Percentiles rank a stretch among this genome's conserved stretches.
These are phyloP conservation scores for Crithidia sp. DNA, from an alignment of 208 protist species.

Conservation along the genomic window DNA sequence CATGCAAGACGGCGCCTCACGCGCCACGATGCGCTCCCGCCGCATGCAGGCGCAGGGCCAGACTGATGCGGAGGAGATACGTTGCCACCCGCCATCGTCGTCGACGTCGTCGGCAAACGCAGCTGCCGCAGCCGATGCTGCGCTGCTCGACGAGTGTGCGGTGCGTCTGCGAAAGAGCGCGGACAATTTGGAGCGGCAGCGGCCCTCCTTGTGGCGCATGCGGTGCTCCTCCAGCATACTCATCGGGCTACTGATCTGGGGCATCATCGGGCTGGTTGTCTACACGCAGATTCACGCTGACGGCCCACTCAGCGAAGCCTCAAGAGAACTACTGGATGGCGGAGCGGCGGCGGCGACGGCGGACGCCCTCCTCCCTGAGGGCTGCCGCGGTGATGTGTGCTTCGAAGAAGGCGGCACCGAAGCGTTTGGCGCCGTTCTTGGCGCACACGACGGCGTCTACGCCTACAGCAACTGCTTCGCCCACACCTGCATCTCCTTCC, in stretches of 20 bases:
- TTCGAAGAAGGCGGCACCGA: conserved; percentile 24
- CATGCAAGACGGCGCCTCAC: neutral
- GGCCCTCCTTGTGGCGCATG: conserved; percentile 4
- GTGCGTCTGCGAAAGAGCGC: conserved; percentile 9
- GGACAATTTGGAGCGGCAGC: neutral
- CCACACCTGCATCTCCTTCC: conserved; percentile 37
- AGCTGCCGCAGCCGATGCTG: neutral
- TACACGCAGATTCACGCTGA: neutral
- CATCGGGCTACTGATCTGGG: conserved; percentile 28
- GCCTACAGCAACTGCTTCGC: conserved; percentile 79
- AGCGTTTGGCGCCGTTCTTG: conserved; percentile 65
- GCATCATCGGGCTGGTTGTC: conserved; percentile 20
- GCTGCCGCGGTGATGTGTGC: conserved; percentile 23
- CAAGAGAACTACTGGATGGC: no score
- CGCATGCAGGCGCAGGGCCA: neutral
- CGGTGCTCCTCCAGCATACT: conserved; percentile 24
- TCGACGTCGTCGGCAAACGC: neutral
- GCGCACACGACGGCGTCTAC: conserved; percentile 47
- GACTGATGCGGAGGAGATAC: no score
- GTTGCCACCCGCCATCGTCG: neutral
- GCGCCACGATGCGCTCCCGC: conserved; percentile 2
- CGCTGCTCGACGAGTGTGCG: conserved; percentile 17
- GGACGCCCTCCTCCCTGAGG: conserved; percentile 8
- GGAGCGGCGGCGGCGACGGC: neutral
- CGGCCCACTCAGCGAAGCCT: no score